Evolutionary conservation across 2,329 filamentous ascomycete species (phyloP), one percentile per base, ranked within the genome.

Genomic region (Epichloe uncinata): DNA sequence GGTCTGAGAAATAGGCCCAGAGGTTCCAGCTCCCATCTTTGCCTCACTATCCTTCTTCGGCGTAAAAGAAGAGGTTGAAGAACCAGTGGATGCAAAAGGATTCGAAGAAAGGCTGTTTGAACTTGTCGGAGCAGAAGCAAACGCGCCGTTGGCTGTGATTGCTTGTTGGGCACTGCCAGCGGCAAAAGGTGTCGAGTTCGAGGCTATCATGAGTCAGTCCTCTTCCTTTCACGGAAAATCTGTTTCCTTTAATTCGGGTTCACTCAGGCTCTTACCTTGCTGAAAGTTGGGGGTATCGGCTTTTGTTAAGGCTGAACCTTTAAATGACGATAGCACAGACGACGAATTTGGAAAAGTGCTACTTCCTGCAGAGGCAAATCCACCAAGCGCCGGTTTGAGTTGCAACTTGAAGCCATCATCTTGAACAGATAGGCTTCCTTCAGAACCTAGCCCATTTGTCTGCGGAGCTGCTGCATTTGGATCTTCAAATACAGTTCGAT

Each of bases 401-500:
- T 37, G 37, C 20, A 36, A 30, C 18, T 11, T 46, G 15, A 37
- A 18, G 7, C 30, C 41, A n/a, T 44, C 26, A 22, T 59, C 53
- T 13, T 55, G 46, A 12, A 66, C 57, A 41, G 66, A 66, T 4
- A 66, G 57, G 42, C 63, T 63, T 12, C 43, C 59, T 42, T 65
- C 61, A 8, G 48, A 42, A 5, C 42, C 42, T 9, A 47, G 35
- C 33, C 57, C 53, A 13, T 57, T 59, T 5, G 47, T 26, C 12
- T 12, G 38, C 18, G 26, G 22, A 15, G 42, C 47, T 36, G 42
- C 47, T 36, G 47, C 54, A 12, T 26, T 22, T 11, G 20, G 13
- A 5, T 49, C 38, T 37, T 74, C 72, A 46, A 67, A 77, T 11
- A 81, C 65, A 1, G 77, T 81, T 34, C 66, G 64, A 55, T 78